Evolutionary conservation across 1,139 yeast species (phyloP).

Genomic region (Hansenula sp.): DNA sequence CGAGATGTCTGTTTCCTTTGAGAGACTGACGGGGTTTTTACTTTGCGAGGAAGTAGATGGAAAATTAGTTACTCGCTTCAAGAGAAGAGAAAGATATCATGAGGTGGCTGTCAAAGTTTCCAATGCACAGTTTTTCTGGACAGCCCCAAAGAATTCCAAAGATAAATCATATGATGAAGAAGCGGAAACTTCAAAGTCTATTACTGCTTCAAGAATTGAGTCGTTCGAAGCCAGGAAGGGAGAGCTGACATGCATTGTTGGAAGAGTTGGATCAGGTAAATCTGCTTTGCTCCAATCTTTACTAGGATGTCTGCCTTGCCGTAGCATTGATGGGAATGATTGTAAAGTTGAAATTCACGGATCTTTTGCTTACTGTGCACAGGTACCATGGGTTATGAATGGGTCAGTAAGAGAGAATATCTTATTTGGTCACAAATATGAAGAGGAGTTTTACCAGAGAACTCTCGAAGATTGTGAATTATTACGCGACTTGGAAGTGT

Average conservation of each 20-base stretch:
- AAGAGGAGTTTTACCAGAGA: slow-evolving; percentile 60
- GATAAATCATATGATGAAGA: slow-evolving; percentile 34
- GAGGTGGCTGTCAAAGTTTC: slow-evolving; percentile 35
- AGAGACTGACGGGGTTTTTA: slow-evolving; percentile 51
- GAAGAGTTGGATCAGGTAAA: slow-evolving; percentile 82
- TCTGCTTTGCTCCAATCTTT: slow-evolving; percentile 61
- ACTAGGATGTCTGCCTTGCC: slow-evolving; percentile 51
- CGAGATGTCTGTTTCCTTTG: slow-evolving; percentile 59
- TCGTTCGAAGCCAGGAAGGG: slow-evolving; percentile 54
- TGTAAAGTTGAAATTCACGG: slow-evolving; percentile 53
- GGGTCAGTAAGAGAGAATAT: slow-evolving; percentile 73
- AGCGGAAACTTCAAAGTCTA: slow-evolving; percentile 26
- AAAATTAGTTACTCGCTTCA: slow-evolving; percentile 32
- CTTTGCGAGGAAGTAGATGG: slow-evolving; percentile 48
- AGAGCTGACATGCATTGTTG: slow-evolving; percentile 66
- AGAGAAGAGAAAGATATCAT: slow-evolving; percentile 29
- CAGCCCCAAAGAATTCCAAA: slow-evolving; percentile 25
- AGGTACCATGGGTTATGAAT: slow-evolving; percentile 79
- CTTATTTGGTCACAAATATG: slow-evolving; percentile 72
- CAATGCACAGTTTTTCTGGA: slow-evolving; percentile 48
- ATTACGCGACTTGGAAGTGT: slow-evolving; percentile 57
- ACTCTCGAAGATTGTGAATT: slow-evolving; percentile 80
- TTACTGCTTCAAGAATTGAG: slow-evolving; percentile 47
- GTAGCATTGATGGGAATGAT: slow-evolving; percentile 29
- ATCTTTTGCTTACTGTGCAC: slow-evolving; percentile 76